phyloP scores from a whole-genome alignment of 2,329 filamentous ascomycete species.

The Diaporthe caulivora region DNA sequence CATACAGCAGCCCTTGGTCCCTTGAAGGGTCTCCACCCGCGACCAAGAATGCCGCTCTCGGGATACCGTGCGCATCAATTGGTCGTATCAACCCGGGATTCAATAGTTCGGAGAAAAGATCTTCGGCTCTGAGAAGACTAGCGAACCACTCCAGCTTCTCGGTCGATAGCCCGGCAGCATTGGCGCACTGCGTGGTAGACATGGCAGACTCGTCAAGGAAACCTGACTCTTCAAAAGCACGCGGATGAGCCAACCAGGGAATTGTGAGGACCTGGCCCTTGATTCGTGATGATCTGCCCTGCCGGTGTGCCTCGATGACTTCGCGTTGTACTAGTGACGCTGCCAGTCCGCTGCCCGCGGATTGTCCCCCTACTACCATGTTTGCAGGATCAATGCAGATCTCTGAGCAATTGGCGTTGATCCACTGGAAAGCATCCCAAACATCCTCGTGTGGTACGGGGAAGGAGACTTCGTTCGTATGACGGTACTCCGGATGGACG shows the following conservation, averaged over 20 bases:
- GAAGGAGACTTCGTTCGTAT: not conserved
- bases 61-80: not conserved
- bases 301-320: not conserved
- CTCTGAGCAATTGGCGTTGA: not conserved
- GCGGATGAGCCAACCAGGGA: not conserved
- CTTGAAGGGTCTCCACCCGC: slow-evolving; percentile 1
- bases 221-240: not conserved
- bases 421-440: slow-evolving; percentile 6
- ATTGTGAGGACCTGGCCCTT: not conserved
- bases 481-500: slow-evolving; percentile 6
- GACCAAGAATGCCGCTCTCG: not conserved
- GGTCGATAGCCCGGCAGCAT: not conserved
- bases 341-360: not conserved
- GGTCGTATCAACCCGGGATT: not conserved
- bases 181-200: not conserved
- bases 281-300: not conserved
- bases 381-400: not conserved
- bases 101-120: not conserved
- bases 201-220: not conserved
- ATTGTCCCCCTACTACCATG: not conserved
- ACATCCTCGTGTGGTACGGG: not conserved
- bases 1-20: slow-evolving; percentile 7
- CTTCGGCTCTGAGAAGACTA: not conserved
- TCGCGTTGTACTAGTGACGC: not conserved
- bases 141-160: slow-evolving; percentile 10